A percentile compares a stretch with the other conserved stretches of the same genome.
Conservation (phyloP, 2,329 filamentous ascomycete species). For the Penicillium sp. region DNA sequence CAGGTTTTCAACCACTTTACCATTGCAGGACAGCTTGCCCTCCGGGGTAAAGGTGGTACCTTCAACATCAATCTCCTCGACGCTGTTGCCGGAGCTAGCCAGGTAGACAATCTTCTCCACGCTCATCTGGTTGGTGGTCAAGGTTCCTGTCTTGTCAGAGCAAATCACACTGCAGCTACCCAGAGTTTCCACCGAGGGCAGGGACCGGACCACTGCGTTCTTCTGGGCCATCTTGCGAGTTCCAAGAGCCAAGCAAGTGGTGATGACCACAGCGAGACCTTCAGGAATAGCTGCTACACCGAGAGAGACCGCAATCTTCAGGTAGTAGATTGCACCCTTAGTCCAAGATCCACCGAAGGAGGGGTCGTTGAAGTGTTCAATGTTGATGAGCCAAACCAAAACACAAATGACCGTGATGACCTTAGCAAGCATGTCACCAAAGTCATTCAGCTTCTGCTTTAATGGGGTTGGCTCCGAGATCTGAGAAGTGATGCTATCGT, state of each 20-base stretch:
- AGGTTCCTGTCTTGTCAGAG: conserved; percentile 97
- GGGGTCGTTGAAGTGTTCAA: conserved; percentile 93
- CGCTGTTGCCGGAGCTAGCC: conserved; percentile 66
- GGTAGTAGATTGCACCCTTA: conserved; percentile 98
- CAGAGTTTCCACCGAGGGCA: conserved; percentile 95
- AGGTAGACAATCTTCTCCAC: conserved; percentile 90
- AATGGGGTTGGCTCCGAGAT: conserved; percentile 96
- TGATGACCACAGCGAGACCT: conserved; percentile 96
- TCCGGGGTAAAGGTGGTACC: conserved; percentile 89
- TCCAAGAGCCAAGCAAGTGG: conserved; percentile 93
- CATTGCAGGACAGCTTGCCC: conserved; percentile 69
- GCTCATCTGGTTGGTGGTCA: conserved; percentile 99
- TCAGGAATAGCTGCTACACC: conserved; percentile 97
- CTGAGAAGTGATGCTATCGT: conserved; percentile 96
- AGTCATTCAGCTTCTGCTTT: conserved; percentile 98
- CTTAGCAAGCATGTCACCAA: conserved; percentile 93
- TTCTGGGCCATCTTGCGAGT: conserved; percentile 99
- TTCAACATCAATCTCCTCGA: conserved; percentile 86
- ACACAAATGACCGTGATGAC: conserved; percentile 97
- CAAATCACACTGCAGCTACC: conserved; percentile 99
- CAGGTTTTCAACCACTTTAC: conserved; percentile 67
- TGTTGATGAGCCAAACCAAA: conserved; percentile 97
- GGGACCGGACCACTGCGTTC: conserved; percentile 92
- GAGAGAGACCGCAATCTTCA: conserved; percentile 98
- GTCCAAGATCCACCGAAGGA: conserved; percentile 81